Conservation (phyloP, 1,284 basidiomycete species). For the Bondarzewia mesenterica region DNA sequence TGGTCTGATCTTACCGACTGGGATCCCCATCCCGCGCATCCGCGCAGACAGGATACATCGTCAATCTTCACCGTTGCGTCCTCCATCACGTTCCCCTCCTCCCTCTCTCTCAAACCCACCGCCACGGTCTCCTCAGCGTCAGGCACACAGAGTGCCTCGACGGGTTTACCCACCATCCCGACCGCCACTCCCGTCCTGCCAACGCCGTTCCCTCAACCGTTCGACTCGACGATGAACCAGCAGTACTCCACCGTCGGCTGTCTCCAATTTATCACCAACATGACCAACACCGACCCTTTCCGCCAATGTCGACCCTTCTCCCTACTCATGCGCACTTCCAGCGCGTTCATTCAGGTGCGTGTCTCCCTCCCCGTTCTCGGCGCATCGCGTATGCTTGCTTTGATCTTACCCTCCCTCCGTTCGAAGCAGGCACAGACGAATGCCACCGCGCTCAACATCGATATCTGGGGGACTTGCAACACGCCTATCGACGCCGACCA, state of each 20-base stretch:
- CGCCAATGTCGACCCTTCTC: constrained; percentile 70
- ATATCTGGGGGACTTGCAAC: constrained; percentile 75
- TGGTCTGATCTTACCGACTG: background rate
- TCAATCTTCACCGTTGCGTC: constrained; percentile 1
- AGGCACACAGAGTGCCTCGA: constrained; percentile 9
- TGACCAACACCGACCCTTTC: constrained; percentile 57
- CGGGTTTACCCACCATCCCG: constrained; percentile 22
- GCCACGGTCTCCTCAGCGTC: constrained; percentile 9
- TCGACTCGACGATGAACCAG: constrained; percentile 52
- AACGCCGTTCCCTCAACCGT: constrained; percentile 70
- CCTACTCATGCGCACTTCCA: constrained; percentile 52
- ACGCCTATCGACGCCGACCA: constrained; percentile 38
- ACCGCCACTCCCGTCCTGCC: constrained; percentile 38
- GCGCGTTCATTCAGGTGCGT: constrained; percentile 48
- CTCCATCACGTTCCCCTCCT: constrained; percentile 8
- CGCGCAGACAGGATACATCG: constrained; percentile 5
- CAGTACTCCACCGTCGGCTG: constrained; percentile 62
- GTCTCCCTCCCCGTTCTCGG: constrained; percentile 1
- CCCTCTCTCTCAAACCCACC: constrained; percentile 4
- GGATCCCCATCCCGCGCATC: constrained; percentile 1
- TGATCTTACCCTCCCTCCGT: background rate
- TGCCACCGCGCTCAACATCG: constrained; percentile 51
- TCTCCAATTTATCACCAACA: constrained; percentile 61
- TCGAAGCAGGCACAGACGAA: constrained; percentile 51
- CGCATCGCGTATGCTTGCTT: background rate